A percentile compares a stretch with the other conserved stretches of the same genome.
These are phyloP conservation scores for Apiotrichum laibachii DNA, from an alignment of 1,284 basidiomycete genomes.

Conservation along the genomic window DNA sequence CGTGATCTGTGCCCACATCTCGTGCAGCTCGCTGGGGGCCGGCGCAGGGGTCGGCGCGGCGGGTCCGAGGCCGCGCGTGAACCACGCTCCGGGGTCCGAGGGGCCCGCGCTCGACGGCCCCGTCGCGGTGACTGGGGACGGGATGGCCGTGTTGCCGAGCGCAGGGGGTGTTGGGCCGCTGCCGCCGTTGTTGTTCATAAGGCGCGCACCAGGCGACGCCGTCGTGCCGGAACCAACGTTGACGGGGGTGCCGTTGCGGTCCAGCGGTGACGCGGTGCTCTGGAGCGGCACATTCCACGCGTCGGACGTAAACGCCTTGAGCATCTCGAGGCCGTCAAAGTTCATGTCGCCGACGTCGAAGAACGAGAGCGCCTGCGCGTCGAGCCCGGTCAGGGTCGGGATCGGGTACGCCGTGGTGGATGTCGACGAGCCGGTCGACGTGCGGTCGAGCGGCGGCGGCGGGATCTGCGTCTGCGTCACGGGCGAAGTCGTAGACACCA, in stretches of 20 bases:
- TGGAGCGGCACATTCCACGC: constrained; percentile 18
- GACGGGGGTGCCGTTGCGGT: neutral
- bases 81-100: constrained; percentile 10
- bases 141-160: neutral
- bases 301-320: constrained; percentile 43
- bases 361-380: constrained; percentile 7
- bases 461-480: neutral
- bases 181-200: neutral
- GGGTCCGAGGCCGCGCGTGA: constrained; percentile 14
- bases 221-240: neutral
- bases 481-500: neutral
- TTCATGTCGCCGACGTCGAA: constrained; percentile 48
- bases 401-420: neutral
- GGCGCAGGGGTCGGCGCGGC: constrained; percentile 6
- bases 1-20: constrained; percentile 47
- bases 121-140: neutral
- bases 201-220: neutral
- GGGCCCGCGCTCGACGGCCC: neutral
- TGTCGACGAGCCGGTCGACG: neutral
- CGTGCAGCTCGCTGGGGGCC: constrained; percentile 22
- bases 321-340: constrained; percentile 47
- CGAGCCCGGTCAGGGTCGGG: neutral
- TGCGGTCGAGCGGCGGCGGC: constrained; percentile 2
- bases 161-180: constrained; percentile 2
- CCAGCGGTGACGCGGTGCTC: constrained; percentile 1